Base-by-base conservation (phyloP, 768 basidiomycete genomes). In the Pulveroboletus frians region DNA sequence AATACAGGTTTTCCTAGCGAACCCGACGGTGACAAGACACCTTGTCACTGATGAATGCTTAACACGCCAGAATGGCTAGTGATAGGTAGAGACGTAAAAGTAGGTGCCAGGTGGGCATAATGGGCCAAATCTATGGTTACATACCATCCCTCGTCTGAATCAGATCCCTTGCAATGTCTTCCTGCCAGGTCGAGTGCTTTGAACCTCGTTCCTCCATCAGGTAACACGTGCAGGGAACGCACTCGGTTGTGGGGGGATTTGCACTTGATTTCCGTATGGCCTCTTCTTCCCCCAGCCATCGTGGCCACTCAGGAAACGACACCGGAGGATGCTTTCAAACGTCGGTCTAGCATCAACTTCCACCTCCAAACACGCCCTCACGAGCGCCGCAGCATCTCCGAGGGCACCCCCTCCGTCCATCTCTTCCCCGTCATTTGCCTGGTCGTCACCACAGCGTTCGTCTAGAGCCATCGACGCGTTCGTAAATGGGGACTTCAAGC, bases 361-460 rank as follows among this genome's bases (percentile, higher is more conserved):
- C n/a, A 94, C 78, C 57, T 83, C 82, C 38, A 98, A 73, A 68
- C 96, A 97, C 30, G 85, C 81, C 49, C 79, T 73, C 13, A 96
- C 92, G 41, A 97, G 78, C 29, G 80, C 81, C 38, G 88, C 84
- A 2, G 91, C 96, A 59, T 95, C 92, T 13, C 81, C 84, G 32
- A 95, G 74, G 8, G 81, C 75, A 5, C 92, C 88, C 31, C 92
- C 93, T 4, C 89, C 90, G 63, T 95, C 92, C 5, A 56, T 52
- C 61, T 93, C 92, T 59, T 81, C 78, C 5, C 89, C 91, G 3
- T 86, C 87, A 43, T 65, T 69, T 60, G 83, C 83, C 60, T 83
- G 83, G 39, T 73, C 86, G 18, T 88, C 88, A 9, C 73, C 78
- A 57, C 92, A 94, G 43, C 88, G 77, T 63, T 89, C 87, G 62